These are phyloP conservation scores for Pichia sp. DNA, from an alignment of 1,139 yeast genomes.

Conservation along the genomic window DNA sequence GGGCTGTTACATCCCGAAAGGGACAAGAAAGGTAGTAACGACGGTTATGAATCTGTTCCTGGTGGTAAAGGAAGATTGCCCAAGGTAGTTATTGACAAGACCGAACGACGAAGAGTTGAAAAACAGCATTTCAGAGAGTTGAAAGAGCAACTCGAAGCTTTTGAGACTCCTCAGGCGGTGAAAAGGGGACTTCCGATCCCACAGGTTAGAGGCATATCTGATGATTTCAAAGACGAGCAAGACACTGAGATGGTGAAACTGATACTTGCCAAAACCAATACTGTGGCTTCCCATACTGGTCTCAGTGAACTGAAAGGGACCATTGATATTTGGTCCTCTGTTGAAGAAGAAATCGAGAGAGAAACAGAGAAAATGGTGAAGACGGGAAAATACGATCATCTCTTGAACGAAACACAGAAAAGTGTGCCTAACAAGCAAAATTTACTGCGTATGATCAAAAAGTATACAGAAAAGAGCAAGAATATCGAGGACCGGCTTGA, in stretches of 20 bases:
- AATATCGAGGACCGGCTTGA: constrained; percentile 4
- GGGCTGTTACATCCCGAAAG: constrained; percentile 10
- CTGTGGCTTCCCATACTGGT: background rate
- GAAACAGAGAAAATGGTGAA: background rate
- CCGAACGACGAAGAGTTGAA: constrained; percentile 20
- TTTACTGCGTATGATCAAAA: constrained; percentile 7
- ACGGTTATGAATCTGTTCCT: constrained; percentile 11
- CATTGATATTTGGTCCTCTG: constrained; percentile 3
- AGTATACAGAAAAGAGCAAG: constrained; percentile 4
- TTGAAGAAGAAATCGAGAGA: constrained; percentile 8
- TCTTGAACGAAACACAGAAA: background rate
- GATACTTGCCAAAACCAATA: background rate
- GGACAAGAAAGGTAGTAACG: constrained; percentile 19
- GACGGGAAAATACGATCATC: constrained; percentile 1
- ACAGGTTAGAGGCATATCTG: no score
- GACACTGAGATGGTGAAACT: constrained; percentile 1
- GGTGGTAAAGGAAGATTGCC: background rate
- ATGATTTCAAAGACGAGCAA: background rate
- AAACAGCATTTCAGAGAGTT: constrained; percentile 25
- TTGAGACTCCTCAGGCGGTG: constrained; percentile 41
- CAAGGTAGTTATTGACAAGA: constrained; percentile 8
- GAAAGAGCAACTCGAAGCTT: constrained; percentile 29
- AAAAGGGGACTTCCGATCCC: constrained; percentile 41
- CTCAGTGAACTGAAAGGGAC: background rate
- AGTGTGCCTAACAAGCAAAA: background rate